Base-by-base conservation (phyloP, 768 basidiomycete species). In the Tubosaeta brunneosetosa region DNA sequence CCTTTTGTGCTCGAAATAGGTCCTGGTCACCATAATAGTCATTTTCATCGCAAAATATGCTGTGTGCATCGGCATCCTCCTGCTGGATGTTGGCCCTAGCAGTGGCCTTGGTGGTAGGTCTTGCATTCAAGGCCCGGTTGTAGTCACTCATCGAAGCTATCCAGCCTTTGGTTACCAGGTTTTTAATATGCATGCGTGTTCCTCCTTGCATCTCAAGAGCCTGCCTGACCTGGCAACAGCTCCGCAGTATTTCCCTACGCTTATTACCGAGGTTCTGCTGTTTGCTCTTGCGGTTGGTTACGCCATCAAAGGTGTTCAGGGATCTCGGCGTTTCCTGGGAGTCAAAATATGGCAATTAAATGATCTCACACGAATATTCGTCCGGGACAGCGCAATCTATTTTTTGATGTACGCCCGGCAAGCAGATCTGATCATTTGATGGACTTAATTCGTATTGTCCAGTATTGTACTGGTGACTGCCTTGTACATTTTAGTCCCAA, bases 381-480 rank as follows among this genome's bases (percentile, higher is more conserved):
- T 56, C 41, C 53, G 60, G 11, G 61, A 62, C 45, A 62, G 55
- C 48, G 56, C 49, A 0, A 36, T 61, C 27, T 62, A 62, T 50
- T 62, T 59, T 1, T 51, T 55, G 1, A 56, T 62, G 61, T 62
- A n/a, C n/a, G n/a, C n/a, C n/a, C n/a, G n/a, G n/a, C n/a, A n/a
- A n/a, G n/a, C n/a, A n/a, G n/a, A n/a, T n/a, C n/a, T n/a, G n/a
- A n/a, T n/a, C n/a, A n/a, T n/a, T n/a, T n/a, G n/a, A n/a, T n/a
- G n/a, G n/a, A n/a, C n/a, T n/a, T n/a, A n/a, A n/a, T n/a, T n/a
- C 16, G 19, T 37, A 13, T 8, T 19, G 12, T n/a, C 38, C 43
- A 62, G 61, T 8, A 55, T 26, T 12, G 11, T 37, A 5, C 14
- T 11, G 12, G 55, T 51, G 14, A 40, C 53, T 16, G 31, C 13